A percentile compares a stretch with the other conserved stretches of the same genome.
Conservation (phyloP, 2,329 filamentous ascomycete species). For the Paraphaeosphaeria sporulosa region DNA sequence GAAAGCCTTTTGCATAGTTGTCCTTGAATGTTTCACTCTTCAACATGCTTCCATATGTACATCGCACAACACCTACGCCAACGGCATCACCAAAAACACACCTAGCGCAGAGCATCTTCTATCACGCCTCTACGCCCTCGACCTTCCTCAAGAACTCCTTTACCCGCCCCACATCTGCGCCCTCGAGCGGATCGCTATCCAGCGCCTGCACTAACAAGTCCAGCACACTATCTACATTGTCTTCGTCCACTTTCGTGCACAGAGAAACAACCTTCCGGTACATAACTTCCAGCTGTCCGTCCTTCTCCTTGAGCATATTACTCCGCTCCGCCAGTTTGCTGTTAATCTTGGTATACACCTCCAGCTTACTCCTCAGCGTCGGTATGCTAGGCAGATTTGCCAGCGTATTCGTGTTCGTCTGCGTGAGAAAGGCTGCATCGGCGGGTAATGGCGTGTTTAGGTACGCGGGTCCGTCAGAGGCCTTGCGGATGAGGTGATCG, state of each 20-base stretch:
- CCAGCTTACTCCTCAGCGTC: conserved; percentile 69
- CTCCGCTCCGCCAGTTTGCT: conserved; percentile 72
- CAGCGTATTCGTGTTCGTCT: conserved; percentile 51
- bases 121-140: conserved; percentile 62
- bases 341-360: conserved; percentile 75
- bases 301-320: conserved; percentile 75
- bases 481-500: conserved; percentile 37
- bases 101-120: neutral
- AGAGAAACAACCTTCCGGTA: conserved; percentile 88
- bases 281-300: conserved; percentile 83
- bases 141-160: conserved; percentile 82
- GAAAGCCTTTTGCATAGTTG: too few species aligned
- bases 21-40: neutral
- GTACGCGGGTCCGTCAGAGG: conserved; percentile 40
- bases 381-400: conserved; percentile 41
- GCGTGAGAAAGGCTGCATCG: conserved; percentile 25
- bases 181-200: conserved; percentile 79
- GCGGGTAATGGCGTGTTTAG: conserved; percentile 36
- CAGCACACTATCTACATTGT: conserved; percentile 80
- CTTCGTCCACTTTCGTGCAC: conserved; percentile 81
- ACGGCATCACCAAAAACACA: neutral
- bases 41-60: neutral
- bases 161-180: conserved; percentile 76
- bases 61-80: neutral
- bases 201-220: conserved; percentile 84